A percentile compares a stretch with the other conserved stretches of the same genome.
Evolutionary conservation across 148 eudicot species (phyloP).

Genomic region (Gaultheria prostrata): DNA sequence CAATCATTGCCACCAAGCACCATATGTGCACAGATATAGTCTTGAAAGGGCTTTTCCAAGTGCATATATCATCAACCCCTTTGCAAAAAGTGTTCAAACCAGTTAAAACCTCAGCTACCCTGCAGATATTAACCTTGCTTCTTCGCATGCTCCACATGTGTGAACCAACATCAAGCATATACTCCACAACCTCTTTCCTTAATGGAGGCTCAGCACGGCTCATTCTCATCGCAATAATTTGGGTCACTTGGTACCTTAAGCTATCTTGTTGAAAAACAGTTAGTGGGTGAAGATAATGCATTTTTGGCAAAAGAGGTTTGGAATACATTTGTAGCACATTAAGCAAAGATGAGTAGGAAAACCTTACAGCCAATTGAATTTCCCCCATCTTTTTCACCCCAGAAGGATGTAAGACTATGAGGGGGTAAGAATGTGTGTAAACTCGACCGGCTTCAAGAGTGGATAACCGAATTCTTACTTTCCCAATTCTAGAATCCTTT

Average conservation of each 20-base stretch:
- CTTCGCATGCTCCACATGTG: conserved; percentile 49
- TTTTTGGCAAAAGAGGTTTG: conserved; percentile 38
- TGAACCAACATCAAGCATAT: conserved; percentile 44
- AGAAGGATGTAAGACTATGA: conserved; percentile 28
- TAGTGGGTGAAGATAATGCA: conserved; percentile 42
- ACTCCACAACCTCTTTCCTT: conserved; percentile 38
- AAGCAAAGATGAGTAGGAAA: conserved; percentile 31
- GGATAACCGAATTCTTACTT: conserved; percentile 38
- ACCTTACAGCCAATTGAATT: conserved; percentile 36
- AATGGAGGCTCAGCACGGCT: conserved; percentile 40
- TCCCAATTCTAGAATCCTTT: conserved; percentile 34
- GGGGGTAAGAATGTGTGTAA: conserved; percentile 38
- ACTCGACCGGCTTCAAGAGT: conserved; percentile 36
- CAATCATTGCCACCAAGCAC: conserved; percentile 31
- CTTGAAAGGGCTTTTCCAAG: conserved; percentile 37
- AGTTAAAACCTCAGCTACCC: conserved; percentile 31
- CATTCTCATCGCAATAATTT: conserved; percentile 29
- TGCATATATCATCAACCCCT: conserved; percentile 32
- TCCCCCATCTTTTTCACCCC: conserved; percentile 51
- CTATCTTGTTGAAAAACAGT: conserved; percentile 35
- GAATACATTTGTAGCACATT: conserved; percentile 31
- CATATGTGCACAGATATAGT: conserved; percentile 32
- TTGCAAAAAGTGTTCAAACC: conserved; percentile 21
- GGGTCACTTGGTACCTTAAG: conserved; percentile 40
- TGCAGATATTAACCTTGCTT: conserved; percentile 42